Base-by-base conservation (phyloP, 192 early-diverging fungal genomes). In the Linnemannia schmuckeri region DNA sequence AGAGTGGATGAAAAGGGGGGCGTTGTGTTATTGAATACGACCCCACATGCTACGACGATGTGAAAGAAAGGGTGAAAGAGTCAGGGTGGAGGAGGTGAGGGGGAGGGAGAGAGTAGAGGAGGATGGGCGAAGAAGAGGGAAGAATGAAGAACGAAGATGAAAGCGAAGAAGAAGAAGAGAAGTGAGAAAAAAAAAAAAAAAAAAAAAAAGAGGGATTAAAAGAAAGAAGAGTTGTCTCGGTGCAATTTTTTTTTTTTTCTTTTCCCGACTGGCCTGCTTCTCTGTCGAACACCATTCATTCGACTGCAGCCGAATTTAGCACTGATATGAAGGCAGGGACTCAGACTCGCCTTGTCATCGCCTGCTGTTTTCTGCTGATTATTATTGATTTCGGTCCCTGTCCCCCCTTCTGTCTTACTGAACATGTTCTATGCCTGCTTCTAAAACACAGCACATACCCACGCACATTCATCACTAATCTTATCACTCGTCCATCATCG, bases 11-110 rank as follows among this genome's bases (percentile, higher is more conserved):
- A n/a, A 69, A 69, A 75, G 30, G 80, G 80, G 81, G 81, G 81
- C 81, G 75, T 77, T 30, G 52, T 76, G 81, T 82, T 82, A 81
- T 81, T 81, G 72, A 6, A 49, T 72, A 70, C 37, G 30, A 68
- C 49, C 81, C 81, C 76, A 82, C 81, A 82, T 82, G 75, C 74
- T 75, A 70, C 54, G 71, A 24, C 70, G 49, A 47, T 52, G 74
- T 75, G 74, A 35, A 38, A 33, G 30, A 40, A 35, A 66, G 0
- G 30, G 61, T 13, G 27, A 66, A 66, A 66, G 61, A 66, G 61
- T 66, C 61, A 66, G 30, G 61, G 30, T 33, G 74, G 24, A 52
- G 1, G 47, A 9, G 52, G 13, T 3, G 47, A 63, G 57, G 47
- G 17, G 78, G 61, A 40, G 44, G 57, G 71, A 44, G 47, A 30